phyloP scores from a whole-genome alignment of 257 asterid genomes.

The Solanum chiquidenum region DNA sequence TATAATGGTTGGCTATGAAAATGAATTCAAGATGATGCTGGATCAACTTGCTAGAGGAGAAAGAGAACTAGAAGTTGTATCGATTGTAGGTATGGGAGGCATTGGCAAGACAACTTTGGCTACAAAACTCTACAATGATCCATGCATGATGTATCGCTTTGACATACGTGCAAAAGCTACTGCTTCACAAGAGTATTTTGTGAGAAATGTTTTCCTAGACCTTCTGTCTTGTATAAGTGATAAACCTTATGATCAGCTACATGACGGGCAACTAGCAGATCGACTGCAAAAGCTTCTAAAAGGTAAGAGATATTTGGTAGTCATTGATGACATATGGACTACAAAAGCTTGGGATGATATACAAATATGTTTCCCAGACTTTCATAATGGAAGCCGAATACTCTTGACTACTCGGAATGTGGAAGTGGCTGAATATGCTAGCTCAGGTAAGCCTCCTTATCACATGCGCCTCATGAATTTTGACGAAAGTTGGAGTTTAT shows the following conservation, averaged over 20 bases:
- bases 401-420: not conserved
- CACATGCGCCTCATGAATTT: no score
- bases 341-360: no score
- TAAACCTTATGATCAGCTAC: not conserved
- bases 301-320: no score
- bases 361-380: not conserved
- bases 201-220: not conserved
- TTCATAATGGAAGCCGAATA: not conserved
- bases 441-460: not conserved
- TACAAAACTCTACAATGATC: not conserved
- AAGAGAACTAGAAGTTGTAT: not conserved
- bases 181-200: not conserved
- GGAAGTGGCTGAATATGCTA: not conserved
- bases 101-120: slow-evolving; percentile 11
- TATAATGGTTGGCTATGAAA: not conserved
- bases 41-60: not conserved
- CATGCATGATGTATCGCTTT: not conserved
- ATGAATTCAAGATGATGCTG: not conserved
- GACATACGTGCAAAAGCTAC: not conserved
- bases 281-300: not conserved
- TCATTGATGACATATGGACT: no score
- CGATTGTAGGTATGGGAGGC: slow-evolving; percentile 4
- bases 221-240: not conserved
- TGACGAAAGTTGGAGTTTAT: no score
- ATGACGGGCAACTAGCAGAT: not conserved